Evolutionary conservation across 306 rosid species (phyloP).

Genomic region (Heteromeles arbutifolia): DNA sequence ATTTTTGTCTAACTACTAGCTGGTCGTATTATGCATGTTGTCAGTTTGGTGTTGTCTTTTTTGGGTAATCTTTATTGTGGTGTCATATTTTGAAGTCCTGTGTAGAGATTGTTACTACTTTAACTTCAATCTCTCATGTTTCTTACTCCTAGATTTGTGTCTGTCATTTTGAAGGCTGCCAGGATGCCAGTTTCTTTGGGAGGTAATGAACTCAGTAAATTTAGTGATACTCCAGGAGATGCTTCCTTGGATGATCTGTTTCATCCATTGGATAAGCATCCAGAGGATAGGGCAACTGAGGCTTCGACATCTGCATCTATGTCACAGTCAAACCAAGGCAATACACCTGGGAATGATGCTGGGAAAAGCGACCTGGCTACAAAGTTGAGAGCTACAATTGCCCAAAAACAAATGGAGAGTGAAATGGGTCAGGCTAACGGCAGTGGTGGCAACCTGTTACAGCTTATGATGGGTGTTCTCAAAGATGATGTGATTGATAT

Average conservation of each 20-base stretch:
- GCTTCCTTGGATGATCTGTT: constrained; percentile 92
- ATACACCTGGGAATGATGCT: constrained; percentile 43
- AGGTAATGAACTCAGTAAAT: constrained; percentile 83
- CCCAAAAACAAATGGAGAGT: constrained; percentile 84
- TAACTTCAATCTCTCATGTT: background rate
- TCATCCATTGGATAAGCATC: constrained; percentile 66
- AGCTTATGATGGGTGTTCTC: constrained; percentile 81
- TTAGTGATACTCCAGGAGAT: constrained; percentile 99
- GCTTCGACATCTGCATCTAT: constrained; percentile 82
- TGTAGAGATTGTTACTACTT: background rate
- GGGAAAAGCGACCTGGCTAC: constrained; percentile 90
- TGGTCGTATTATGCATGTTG: constrained; percentile 8
- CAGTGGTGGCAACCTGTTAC: constrained; percentile 78
- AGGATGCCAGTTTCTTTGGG: constrained; percentile 53
- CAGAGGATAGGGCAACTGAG: constrained; percentile 53
- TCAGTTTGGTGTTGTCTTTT: constrained; percentile 1
- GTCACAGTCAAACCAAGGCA: constrained; percentile 44
- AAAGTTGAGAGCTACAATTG: constrained; percentile 89
- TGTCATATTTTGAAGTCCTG: background rate
- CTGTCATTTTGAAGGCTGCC: constrained; percentile 51
- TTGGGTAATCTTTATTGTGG: background rate
- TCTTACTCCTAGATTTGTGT: constrained; percentile 23
- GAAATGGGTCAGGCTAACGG: constrained; percentile 69
- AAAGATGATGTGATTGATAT: constrained; percentile 87
- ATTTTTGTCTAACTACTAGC: constrained; percentile 1